Percentiles rank a stretch among this genome's conserved stretches.
These are phyloP conservation scores for Candida hispaniensis DNA, from an alignment of 805 yeast species.

Conservation along the genomic window DNA sequence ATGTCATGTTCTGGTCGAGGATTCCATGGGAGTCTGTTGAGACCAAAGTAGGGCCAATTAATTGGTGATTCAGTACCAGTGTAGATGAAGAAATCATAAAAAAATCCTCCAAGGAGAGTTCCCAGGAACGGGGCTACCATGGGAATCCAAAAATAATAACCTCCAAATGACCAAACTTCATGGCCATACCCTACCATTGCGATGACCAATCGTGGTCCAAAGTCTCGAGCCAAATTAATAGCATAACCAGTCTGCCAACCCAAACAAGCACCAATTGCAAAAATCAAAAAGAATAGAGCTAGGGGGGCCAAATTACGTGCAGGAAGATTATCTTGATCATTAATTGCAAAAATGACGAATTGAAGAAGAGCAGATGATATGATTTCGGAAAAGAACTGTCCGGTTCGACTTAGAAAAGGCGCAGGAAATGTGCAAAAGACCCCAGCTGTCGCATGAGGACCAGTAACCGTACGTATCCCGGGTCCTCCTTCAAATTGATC, in stretches of 20 bases:
- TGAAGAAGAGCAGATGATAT: constrained; percentile 38
- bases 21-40: constrained; percentile 20
- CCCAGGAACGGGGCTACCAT: constrained; percentile 42
- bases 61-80: constrained; percentile 45
- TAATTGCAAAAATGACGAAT: constrained; percentile 39
- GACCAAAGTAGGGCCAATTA: constrained; percentile 34
- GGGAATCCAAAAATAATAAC: constrained; percentile 45
- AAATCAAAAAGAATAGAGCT: constrained; percentile 37
- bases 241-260: constrained; percentile 49
- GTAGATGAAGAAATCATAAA: constrained; percentile 43
- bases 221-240: constrained; percentile 44
- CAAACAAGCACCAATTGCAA: constrained; percentile 38
- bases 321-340: constrained; percentile 41
- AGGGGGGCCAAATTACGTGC: constrained; percentile 39
- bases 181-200: constrained; percentile 38
- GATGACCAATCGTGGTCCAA: constrained; percentile 43
- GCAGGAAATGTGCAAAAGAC: constrained; percentile 40
- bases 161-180: constrained; percentile 32
- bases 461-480: constrained; percentile 26
- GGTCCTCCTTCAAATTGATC: constrained; percentile 28
- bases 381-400: constrained; percentile 41
- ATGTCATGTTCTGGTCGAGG: constrained; percentile 15
- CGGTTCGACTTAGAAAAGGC: constrained; percentile 32
- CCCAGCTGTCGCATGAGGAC: constrained; percentile 33
- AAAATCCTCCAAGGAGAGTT: constrained; percentile 37